These are phyloP conservation scores for Epichloe uncinata DNA, from an alignment of 2,329 filamentous ascomycete genomes.

Conservation along the genomic window DNA sequence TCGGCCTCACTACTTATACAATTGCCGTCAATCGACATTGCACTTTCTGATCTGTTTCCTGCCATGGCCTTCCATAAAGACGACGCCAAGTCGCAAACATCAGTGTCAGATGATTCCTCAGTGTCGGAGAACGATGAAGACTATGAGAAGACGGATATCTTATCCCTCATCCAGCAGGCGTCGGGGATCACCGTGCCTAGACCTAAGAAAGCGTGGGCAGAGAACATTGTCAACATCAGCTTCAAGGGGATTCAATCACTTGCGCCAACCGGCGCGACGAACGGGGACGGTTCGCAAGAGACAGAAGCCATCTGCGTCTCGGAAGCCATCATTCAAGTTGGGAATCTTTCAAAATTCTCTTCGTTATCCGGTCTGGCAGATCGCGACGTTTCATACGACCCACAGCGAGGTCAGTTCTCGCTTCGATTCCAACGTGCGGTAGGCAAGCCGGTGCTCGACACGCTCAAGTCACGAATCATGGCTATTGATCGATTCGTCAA, in stretches of 20 bases:
- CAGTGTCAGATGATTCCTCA: not conserved
- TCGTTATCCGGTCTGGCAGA: slow-evolving; percentile 43
- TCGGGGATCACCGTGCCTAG: slow-evolving; percentile 8
- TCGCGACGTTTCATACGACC: slow-evolving; percentile 48
- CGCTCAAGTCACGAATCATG: slow-evolving; percentile 46
- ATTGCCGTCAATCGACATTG: slow-evolving; percentile 34
- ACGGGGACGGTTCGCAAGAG: slow-evolving; percentile 5
- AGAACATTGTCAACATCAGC: slow-evolving; percentile 44
- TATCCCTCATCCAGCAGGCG: slow-evolving; percentile 12
- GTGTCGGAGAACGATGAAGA: slow-evolving; percentile 2
- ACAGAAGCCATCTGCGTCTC: slow-evolving; percentile 26
- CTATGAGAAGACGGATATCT: slow-evolving; percentile 10
- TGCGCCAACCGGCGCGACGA: slow-evolving; percentile 4
- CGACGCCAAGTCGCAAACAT: slow-evolving; percentile 7
- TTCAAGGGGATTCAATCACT: slow-evolving; percentile 33
- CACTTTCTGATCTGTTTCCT: slow-evolving; percentile 33
- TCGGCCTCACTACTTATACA: slow-evolving; percentile 29
- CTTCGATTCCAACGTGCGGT: slow-evolving; percentile 46
- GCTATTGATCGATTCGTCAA: slow-evolving; percentile 58
- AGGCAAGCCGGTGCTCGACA: slow-evolving; percentile 43
- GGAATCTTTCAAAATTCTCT: slow-evolving; percentile 38
- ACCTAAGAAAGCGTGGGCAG: slow-evolving; percentile 37
- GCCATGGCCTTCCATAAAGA: slow-evolving; percentile 18
- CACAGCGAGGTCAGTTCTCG: slow-evolving; percentile 46
- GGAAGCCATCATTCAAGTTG: slow-evolving; percentile 41